Conservation (phyloP, 2,329 filamentous ascomycete species). For the Phaeophleospora eucalypticola region DNA sequence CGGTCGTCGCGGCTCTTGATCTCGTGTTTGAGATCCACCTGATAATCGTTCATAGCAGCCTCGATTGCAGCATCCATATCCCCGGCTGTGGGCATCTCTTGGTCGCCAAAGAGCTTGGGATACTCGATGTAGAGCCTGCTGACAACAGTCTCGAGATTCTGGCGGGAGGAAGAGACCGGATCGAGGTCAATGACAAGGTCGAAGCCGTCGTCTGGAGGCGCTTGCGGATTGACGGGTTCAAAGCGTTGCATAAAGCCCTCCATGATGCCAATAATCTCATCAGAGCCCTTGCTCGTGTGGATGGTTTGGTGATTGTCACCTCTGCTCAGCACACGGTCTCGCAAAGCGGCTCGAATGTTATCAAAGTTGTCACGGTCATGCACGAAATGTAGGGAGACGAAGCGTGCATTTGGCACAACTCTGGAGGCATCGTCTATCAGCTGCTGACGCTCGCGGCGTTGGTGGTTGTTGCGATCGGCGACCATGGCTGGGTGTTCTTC, state of each 20-base stretch:
- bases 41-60: conserved; percentile 70
- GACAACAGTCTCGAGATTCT: conserved; percentile 79
- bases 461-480: conserved; percentile 92
- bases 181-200: conserved; percentile 83
- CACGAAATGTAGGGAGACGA: conserved; percentile 84
- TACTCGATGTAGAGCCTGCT: conserved; percentile 68
- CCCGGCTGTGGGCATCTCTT: conserved; percentile 62
- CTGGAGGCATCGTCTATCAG: conserved; percentile 72
- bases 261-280: conserved; percentile 86
- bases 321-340: conserved; percentile 71
- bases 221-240: conserved; percentile 65
- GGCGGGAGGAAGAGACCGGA: conserved; percentile 68
- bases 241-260: conserved; percentile 87
- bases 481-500: conserved; percentile 67
- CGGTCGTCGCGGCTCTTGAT: conserved; percentile 54
- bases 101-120: conserved; percentile 64
- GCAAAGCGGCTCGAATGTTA: conserved; percentile 69
- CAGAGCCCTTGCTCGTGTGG: conserved; percentile 68
- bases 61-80: conserved; percentile 78
- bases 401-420: conserved; percentile 58
- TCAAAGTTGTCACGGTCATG: conserved; percentile 67
- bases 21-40: conserved; percentile 69
- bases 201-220: conserved; percentile 73
- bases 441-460: conserved; percentile 81
- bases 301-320: conserved; percentile 99